Conservation (phyloP, 164 flowering plant species). For the Nymphaea thermarum region DNA sequence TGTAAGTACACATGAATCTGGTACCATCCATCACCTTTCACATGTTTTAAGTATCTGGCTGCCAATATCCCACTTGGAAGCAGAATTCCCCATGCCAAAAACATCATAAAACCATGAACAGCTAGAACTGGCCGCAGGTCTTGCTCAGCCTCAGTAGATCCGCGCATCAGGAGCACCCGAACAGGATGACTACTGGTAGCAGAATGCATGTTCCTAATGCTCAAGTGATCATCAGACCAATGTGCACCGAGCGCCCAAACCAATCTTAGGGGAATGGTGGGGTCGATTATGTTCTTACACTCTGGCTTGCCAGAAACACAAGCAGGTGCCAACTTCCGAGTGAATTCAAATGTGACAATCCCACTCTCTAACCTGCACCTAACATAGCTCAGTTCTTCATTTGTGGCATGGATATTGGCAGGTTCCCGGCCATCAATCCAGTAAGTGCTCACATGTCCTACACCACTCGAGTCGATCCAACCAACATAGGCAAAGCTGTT, state of each 20-base stretch:
- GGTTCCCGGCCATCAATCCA: slow-evolving; percentile 89
- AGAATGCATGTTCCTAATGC: slow-evolving; percentile 83
- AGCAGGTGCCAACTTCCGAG: slow-evolving; percentile 62
- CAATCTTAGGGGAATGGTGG: slow-evolving; percentile 78
- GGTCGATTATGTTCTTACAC: slow-evolving; percentile 81
- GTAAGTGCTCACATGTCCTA: slow-evolving; percentile 65
- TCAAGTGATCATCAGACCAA: slow-evolving; percentile 62
- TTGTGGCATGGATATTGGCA: slow-evolving; percentile 56
- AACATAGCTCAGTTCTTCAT: slow-evolving; percentile 75
- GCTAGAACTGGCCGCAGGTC: slow-evolving; percentile 90
- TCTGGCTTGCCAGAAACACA: slow-evolving; percentile 43
- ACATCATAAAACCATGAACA: slow-evolving; percentile 99
- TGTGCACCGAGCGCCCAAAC: slow-evolving; percentile 95
- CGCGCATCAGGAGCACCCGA: slow-evolving; percentile 67
- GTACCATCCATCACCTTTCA: slow-evolving; percentile 92
- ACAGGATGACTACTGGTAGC: slow-evolving; percentile 61
- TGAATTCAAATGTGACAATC: slow-evolving; percentile 82
- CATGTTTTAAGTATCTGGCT: slow-evolving; percentile 82
- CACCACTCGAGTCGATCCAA: slow-evolving; percentile 66
- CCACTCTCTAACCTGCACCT: slow-evolving; percentile 91
- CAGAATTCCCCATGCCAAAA: slow-evolving; percentile 94
- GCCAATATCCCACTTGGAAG: slow-evolving; percentile 89
- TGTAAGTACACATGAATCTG: slow-evolving; percentile 83
- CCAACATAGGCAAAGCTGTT: slow-evolving; percentile 91
- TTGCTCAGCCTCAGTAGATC: slow-evolving; percentile 95